Percentiles rank a stretch among this genome's conserved stretches.
Evolutionary conservation across 2,329 filamentous ascomycete species (phyloP).

Genomic region (Pseudogymnoascus destructans): DNA sequence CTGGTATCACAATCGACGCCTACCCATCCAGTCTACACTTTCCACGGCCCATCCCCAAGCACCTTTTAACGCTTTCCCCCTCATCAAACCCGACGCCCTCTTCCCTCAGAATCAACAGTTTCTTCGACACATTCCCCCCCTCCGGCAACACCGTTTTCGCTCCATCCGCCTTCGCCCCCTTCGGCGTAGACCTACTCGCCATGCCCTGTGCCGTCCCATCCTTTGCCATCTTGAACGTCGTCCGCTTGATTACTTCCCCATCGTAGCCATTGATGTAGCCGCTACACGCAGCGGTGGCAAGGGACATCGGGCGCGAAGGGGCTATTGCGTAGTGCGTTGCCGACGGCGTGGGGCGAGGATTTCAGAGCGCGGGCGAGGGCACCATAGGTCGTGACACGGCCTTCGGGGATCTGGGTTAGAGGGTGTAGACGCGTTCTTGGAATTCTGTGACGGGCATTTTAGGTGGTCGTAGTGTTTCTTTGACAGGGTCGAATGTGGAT

Average conservation of each 20-base stretch:
- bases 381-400: slow-evolving; percentile 47
- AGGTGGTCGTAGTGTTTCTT: not conserved
- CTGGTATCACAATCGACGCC: not conserved
- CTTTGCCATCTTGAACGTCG: not conserved
- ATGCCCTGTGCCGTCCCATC: not conserved
- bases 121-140: slow-evolving; percentile 34
- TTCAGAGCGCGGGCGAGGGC: slow-evolving; percentile 41
- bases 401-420: slow-evolving; percentile 46
- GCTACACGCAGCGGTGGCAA: slow-evolving; percentile 62
- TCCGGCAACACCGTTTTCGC: not conserved
- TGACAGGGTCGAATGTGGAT: not conserved
- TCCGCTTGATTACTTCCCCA: slow-evolving; percentile 31
- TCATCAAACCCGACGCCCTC: slow-evolving; percentile 37
- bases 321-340: slow-evolving; percentile 45
- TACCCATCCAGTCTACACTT: not conserved
- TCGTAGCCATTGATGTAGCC: slow-evolving; percentile 57
- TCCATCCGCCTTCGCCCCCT: not conserved
- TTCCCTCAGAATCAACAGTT: slow-evolving; percentile 31
- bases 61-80: slow-evolving; percentile 22
- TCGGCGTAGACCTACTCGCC: not conserved
- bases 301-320: slow-evolving; percentile 48
- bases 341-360: slow-evolving; percentile 48
- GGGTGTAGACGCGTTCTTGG: slow-evolving; percentile 35
- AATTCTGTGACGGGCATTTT: not conserved
- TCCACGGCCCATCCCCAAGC: slow-evolving; percentile 3